phyloP scores from a whole-genome alignment of 1,284 basidiomycete genomes.

The Apiotrichum akiyoshidainum region DNA sequence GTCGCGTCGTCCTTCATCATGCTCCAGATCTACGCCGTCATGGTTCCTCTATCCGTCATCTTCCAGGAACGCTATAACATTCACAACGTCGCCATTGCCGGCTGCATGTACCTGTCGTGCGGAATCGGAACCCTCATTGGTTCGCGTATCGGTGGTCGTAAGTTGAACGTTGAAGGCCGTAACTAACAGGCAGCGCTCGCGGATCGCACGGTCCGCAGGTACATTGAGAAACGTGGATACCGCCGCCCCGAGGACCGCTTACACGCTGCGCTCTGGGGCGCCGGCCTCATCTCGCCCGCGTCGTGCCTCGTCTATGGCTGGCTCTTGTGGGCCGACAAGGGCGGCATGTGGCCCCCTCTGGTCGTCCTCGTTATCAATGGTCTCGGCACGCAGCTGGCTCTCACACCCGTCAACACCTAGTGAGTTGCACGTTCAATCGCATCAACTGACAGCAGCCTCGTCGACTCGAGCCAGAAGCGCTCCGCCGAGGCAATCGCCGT shows the following conservation, averaged over 20 bases:
- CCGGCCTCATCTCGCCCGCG: slow-evolving; percentile 53
- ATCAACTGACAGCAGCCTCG: slow-evolving; percentile 26
- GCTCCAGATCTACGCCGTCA: slow-evolving; percentile 38
- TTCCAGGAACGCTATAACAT: slow-evolving; percentile 59
- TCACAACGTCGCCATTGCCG: slow-evolving; percentile 59
- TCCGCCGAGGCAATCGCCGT: slow-evolving; percentile 57
- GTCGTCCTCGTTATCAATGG: slow-evolving; percentile 51
- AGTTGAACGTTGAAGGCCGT: slow-evolving; percentile 13
- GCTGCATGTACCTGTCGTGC: slow-evolving; percentile 60
- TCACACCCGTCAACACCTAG: slow-evolving; percentile 59
- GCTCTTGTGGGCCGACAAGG: slow-evolving; percentile 33
- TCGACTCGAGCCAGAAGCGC: slow-evolving; percentile 58
- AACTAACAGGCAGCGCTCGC: slow-evolving; percentile 48
- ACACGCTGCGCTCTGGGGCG: slow-evolving; percentile 55
- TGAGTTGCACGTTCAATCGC: not conserved
- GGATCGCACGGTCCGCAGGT: slow-evolving; percentile 55
- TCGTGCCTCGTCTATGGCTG: slow-evolving; percentile 40
- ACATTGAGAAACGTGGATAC: slow-evolving; percentile 54
- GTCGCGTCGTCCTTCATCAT: slow-evolving; percentile 32
- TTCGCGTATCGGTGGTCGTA: slow-evolving; percentile 56
- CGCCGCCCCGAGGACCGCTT: slow-evolving; percentile 63
- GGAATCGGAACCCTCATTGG: slow-evolving; percentile 64
- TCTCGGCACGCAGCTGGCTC: slow-evolving; percentile 49
- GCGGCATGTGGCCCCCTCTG: slow-evolving; percentile 44
- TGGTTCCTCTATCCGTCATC: slow-evolving; percentile 13